Base-by-base conservation (phyloP, 2,329 filamentous ascomycete genomes). In the Cytospora mali region DNA sequence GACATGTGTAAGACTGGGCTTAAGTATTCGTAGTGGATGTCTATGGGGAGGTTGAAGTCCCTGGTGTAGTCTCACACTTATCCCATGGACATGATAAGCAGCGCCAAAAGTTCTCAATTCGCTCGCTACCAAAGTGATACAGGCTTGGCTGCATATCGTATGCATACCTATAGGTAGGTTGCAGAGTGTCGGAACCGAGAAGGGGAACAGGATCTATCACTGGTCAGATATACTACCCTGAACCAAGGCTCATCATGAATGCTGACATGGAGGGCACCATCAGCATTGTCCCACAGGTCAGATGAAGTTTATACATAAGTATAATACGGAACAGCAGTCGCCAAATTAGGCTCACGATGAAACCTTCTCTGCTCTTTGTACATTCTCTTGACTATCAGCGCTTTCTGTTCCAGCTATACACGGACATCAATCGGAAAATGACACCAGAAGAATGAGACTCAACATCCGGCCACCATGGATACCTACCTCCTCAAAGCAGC, bases 401-500 rank as follows among this genome's bases (percentile, higher is more conserved):
- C 28, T 29, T 60, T 14, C 35, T 27, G 33, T 14, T 42, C 35
- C 25, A 5, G 42, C 50, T 25, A 21, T 33, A 25, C 18, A 46
- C 39, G 27, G 35, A 13, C 11, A 13, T 7, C n/a, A 7, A 18
- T n/a, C 7, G n/a, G 23, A 46, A 59, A 4, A 48, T 59, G 21
- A 51, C 35, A 0, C 7, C 33, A 16, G 27, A 35, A 25, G 50
- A 60, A 60, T 48, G 35, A 60, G 6, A 18, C 27, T 21, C 18
- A 18, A 21, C 23, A 21, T 25, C 11, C 7, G 18, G 21, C 13
- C 39, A 49, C 5, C 14, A 62, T 62, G 61, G 61, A 62, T 14
- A 55, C 50, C 6, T 62, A 62, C 33, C 55, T 62, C 21, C 57
- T 64, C 13, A 61, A 46, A 21, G 62, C 62, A 11, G 62, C 62